These are phyloP conservation scores for Anisodus tanguticus DNA, from an alignment of 257 asterid species.

Conservation along the genomic window DNA sequence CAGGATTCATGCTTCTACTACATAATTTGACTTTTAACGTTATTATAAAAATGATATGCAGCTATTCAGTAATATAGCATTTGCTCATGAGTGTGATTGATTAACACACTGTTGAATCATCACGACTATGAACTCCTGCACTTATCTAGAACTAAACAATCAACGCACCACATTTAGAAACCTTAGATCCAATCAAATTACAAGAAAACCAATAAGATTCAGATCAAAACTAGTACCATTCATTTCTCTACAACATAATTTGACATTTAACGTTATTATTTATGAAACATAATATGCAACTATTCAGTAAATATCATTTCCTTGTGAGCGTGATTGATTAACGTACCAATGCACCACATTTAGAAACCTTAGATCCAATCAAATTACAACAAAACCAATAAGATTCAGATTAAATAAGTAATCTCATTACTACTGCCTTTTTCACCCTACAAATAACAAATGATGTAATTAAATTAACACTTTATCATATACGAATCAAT, in stretches of 20 bases:
- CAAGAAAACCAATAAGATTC: neutral
- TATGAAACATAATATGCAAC: no score
- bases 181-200: slow-evolving; percentile 46
- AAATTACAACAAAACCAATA: slow-evolving; percentile 33
- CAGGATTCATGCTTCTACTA: no score
- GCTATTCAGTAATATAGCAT: neutral
- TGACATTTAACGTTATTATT: neutral
- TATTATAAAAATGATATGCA: no score
- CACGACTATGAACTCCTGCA: slow-evolving; percentile 45
- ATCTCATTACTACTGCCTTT: no score
- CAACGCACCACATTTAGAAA: slow-evolving; percentile 6
- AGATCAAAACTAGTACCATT: no score
- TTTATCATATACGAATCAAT: no score
- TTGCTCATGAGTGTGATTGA: neutral
- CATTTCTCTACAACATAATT: no score
- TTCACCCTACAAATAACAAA: no score
- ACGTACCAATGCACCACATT: slow-evolving; percentile 26
- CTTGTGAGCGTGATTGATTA: neutral
- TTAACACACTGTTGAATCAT: neutral
- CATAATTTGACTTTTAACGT: neutral
- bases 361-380: slow-evolving; percentile 48
- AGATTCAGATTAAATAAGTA: neutral
- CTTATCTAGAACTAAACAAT: slow-evolving; percentile 43
- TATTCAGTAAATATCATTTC: neutral
- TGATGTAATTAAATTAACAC: no score